Evolutionary conservation across 306 rosid genomes (phyloP).

Genomic region (Prunus mume): DNA sequence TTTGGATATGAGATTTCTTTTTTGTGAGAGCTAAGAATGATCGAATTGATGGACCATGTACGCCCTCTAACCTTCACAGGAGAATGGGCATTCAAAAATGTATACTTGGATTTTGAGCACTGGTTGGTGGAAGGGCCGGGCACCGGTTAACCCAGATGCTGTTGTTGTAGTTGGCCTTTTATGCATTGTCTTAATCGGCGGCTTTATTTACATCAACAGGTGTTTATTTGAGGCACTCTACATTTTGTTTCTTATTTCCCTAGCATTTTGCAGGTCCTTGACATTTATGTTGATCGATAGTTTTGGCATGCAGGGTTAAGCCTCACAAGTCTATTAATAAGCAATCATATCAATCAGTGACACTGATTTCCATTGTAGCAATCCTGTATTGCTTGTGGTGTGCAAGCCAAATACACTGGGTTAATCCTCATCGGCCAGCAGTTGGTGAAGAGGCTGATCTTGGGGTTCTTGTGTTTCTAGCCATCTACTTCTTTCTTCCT

Average conservation of each 20-base stretch:
- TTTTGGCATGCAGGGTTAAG: constrained; percentile 50
- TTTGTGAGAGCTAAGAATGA: not conserved
- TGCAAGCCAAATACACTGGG: constrained; percentile 62
- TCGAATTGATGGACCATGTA: constrained; percentile 4
- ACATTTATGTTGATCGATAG: constrained; percentile 14
- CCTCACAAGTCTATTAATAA: constrained; percentile 40
- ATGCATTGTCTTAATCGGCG: constrained; percentile 55
- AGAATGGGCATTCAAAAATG: constrained; percentile 71
- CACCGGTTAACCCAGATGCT: constrained; percentile 81
- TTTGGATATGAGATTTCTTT: not conserved
- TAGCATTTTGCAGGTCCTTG: constrained; percentile 10
- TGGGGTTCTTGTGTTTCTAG: constrained; percentile 73
- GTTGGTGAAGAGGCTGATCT: constrained; percentile 97
- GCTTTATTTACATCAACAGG: constrained; percentile 84
- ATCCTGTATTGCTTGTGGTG: constrained; percentile 80
- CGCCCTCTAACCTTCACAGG: constrained; percentile 42
- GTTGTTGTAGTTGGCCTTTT: constrained; percentile 57
- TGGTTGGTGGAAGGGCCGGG: constrained; percentile 86
- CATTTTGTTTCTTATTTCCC: not conserved
- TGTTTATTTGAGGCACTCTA: not conserved
- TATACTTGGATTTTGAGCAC: constrained; percentile 92
- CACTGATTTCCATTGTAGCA: constrained; percentile 51
- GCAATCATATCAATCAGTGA: constrained; percentile 51
- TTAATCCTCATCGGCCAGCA: constrained; percentile 65
- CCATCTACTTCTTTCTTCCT: constrained; percentile 60